A percentile compares a stretch with the other conserved stretches of the same genome.
phyloP scores from a whole-genome alignment of 176 grass and related monocot species.

The sorghum (Sorghum bicolor) region Sorghum_bicolor_NCBIv3 NC_012875.2:43608501-43609000 shows the following conservation, averaged over 20 bases:
- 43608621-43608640: background rate
- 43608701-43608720: conserved; percentile 5
- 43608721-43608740: conserved; percentile 20
- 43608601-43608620: background rate
- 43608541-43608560: background rate
- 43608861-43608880: conserved; percentile 7
- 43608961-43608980: background rate
- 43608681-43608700: background rate
- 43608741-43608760: conserved; percentile 14
- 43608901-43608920: background rate
- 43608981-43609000: background rate
- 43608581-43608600: background rate
- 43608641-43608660: conserved; percentile 22
- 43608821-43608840: conserved; percentile 3
- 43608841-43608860: background rate
- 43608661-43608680: conserved; percentile 6
- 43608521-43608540: conserved; percentile 12
- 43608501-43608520: background rate
- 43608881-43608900: background rate
- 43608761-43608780: background rate
- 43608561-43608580: background rate
- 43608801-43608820: background rate
- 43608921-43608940: background rate
- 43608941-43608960: background rate
- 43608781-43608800: background rate